These are phyloP conservation scores for Boletus rubescentipes DNA, from an alignment of 768 basidiomycete species.

Conservation along the genomic window DNA sequence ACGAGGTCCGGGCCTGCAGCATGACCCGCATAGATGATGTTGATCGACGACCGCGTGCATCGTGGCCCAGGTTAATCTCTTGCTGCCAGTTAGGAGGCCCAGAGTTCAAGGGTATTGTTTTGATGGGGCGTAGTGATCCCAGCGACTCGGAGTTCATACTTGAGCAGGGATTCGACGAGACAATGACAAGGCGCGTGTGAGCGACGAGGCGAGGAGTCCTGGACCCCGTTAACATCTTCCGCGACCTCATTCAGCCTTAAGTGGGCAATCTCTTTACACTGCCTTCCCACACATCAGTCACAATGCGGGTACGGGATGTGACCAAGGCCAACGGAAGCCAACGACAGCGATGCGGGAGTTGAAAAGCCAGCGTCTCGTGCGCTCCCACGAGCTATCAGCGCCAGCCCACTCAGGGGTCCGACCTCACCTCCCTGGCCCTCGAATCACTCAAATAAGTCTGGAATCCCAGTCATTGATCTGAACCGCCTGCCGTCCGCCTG, in stretches of 20 bases:
- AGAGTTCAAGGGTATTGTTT: neutral
- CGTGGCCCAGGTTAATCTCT: conserved; percentile 31
- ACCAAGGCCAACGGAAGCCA: neutral
- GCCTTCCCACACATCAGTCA: conserved; percentile 9
- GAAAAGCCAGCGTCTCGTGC: conserved; percentile 9
- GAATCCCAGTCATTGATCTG: conserved; percentile 35
- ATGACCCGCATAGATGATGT: conserved; percentile 13
- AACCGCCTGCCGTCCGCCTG: conserved; percentile 33
- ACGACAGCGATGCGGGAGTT: conserved; percentile 3
- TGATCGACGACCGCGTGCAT: conserved; percentile 20
- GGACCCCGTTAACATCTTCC: conserved; percentile 1
- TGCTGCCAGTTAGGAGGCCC: conserved; percentile 2
- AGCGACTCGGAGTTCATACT: conserved; percentile 19
- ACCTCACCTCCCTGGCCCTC: conserved; percentile 20
- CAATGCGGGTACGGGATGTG: conserved; percentile 5
- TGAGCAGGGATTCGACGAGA: neutral
- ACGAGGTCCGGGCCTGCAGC: neutral
- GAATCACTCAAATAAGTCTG: conserved; percentile 31
- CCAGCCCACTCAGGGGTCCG: conserved; percentile 33
- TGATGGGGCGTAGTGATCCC: conserved; percentile 12
- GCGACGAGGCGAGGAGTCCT: conserved; percentile 22
- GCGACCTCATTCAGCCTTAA: conserved; percentile 9
- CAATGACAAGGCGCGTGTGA: conserved; percentile 22
- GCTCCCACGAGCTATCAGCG: conserved; percentile 30
- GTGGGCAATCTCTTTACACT: conserved; percentile 7